phyloP scores from a whole-genome alignment of 2,329 filamentous ascomycete species.

The Didymella pinodella region DNA sequence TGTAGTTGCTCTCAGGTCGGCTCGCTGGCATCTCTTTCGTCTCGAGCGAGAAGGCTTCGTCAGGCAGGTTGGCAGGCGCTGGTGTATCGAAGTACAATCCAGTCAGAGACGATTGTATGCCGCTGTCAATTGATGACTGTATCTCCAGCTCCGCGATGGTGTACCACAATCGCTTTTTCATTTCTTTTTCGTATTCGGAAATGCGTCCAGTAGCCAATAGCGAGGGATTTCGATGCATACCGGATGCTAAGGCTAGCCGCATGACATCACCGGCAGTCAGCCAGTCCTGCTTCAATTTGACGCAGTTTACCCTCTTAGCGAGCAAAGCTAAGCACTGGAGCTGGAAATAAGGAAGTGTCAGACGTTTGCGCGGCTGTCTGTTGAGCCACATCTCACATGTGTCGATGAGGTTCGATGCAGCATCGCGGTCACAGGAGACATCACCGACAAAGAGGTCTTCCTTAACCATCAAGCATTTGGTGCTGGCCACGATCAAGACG shows the following conservation, averaged over 20 bases:
- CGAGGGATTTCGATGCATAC: slow-evolving; percentile 60
- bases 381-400: slow-evolving; percentile 54
- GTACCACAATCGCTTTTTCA: slow-evolving; percentile 65
- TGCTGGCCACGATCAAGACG: slow-evolving; percentile 51
- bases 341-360: slow-evolving; percentile 60
- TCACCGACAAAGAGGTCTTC: slow-evolving; percentile 54
- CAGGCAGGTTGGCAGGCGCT: slow-evolving; percentile 60
- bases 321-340: slow-evolving; percentile 60
- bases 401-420: slow-evolving; percentile 50
- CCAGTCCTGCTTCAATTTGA: slow-evolving; percentile 64
- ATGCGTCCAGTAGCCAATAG: slow-evolving; percentile 45
- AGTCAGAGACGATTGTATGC: slow-evolving; percentile 58
- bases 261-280: slow-evolving; percentile 60
- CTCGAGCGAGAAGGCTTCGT: slow-evolving; percentile 55
- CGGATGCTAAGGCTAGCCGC: slow-evolving; percentile 61
- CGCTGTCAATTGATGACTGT: slow-evolving; percentile 63
- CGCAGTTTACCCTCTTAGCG: slow-evolving; percentile 59
- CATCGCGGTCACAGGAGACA: slow-evolving; percentile 53
- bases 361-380: slow-evolving; percentile 61
- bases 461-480: slow-evolving; percentile 46
- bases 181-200: slow-evolving; percentile 58
- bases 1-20: slow-evolving; percentile 40
- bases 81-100: slow-evolving; percentile 59
- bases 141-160: slow-evolving; percentile 66
- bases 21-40: slow-evolving; percentile 34